A percentile compares a stretch with the other conserved stretches of the same genome.
These are phyloP conservation scores for Pythium volutum DNA, from an alignment of 352 stramenopile species.

Conservation along the genomic window DNA sequence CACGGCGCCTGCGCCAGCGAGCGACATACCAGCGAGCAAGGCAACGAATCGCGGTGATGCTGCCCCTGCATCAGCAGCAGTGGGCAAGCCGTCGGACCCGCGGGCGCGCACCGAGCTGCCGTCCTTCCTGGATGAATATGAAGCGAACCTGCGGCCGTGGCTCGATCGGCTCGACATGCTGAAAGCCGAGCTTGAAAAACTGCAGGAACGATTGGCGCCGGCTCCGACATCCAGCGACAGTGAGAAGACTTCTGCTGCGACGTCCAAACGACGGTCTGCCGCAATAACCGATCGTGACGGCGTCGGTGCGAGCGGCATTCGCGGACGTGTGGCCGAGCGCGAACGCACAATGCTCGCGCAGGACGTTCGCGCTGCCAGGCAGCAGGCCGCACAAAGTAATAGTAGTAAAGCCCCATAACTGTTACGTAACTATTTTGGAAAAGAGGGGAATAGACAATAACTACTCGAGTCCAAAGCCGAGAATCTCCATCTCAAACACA, in stretches of 20 bases:
- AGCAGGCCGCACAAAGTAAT: slow-evolving; percentile 19
- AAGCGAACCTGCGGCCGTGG: slow-evolving; percentile 16
- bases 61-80: background rate
- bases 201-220: background rate
- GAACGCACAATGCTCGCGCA: slow-evolving; percentile 46
- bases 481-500: slow-evolving; percentile 86
- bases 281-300: background rate
- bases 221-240: background rate
- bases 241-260: background rate
- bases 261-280: background rate
- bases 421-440: background rate
- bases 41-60: background rate
- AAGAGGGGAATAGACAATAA: background rate
- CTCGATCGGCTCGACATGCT: slow-evolving; percentile 7
- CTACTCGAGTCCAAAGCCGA: slow-evolving; percentile 74
- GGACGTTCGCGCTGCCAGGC: slow-evolving; percentile 46
- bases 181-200: background rate
- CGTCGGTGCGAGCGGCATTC: slow-evolving; percentile 37
- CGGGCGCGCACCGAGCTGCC: slow-evolving; percentile 1
- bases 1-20: background rate
- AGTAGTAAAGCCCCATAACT: slow-evolving; percentile 4
- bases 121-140: slow-evolving; percentile 10
- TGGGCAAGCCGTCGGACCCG: background rate
- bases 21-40: background rate
- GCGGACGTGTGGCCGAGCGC: slow-evolving; percentile 43